phyloP scores from a whole-genome alignment of 129 eudicot species.

The Ambrosia trifida region DNA sequence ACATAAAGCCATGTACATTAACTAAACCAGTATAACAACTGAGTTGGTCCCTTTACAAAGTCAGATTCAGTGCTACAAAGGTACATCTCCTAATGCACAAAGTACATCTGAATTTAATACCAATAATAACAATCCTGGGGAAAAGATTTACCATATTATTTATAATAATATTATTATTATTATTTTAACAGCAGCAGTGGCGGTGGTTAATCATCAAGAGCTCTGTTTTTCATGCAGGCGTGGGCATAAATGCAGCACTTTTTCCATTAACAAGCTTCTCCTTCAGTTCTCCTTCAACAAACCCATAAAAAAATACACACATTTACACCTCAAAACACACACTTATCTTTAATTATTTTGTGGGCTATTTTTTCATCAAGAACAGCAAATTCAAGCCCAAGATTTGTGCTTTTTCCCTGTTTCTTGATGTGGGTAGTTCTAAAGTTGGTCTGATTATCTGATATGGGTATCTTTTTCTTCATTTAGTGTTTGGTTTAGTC shows the following conservation, averaged over 20 bases:
- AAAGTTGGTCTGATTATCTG: conserved; percentile 76
- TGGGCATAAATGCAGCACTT: conserved; percentile 81
- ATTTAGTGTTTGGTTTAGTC: conserved; percentile 45
- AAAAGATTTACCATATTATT: conserved; percentile 23
- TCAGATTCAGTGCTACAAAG: conserved; percentile 13
- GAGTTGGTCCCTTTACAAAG: conserved; percentile 24
- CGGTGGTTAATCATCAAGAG: conserved; percentile 97
- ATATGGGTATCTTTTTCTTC: conserved; percentile 64
- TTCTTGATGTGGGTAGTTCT: conserved; percentile 35
- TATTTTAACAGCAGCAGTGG: conserved; percentile 60
- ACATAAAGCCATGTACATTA: conserved; percentile 31
- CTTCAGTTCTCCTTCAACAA: conserved; percentile 40
- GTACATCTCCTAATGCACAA: conserved; percentile 3
- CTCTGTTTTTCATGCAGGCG: conserved; percentile 94
- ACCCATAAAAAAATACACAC: conserved; percentile 15
- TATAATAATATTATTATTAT: background rate
- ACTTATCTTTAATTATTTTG: conserved; percentile 3
- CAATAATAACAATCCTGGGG: background rate
- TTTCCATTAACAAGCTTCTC: conserved; percentile 44
- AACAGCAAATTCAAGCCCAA: conserved; percentile 15
- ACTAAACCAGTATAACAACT: conserved; percentile 15
- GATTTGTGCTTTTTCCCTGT: conserved; percentile 23
- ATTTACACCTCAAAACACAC: conserved; percentile 19
- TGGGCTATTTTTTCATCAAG: conserved; percentile 20
- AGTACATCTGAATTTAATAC: conserved; percentile 18